phyloP scores from a whole-genome alignment of 1,139 yeast genomes.

The Fermentozyma sake region DNA sequence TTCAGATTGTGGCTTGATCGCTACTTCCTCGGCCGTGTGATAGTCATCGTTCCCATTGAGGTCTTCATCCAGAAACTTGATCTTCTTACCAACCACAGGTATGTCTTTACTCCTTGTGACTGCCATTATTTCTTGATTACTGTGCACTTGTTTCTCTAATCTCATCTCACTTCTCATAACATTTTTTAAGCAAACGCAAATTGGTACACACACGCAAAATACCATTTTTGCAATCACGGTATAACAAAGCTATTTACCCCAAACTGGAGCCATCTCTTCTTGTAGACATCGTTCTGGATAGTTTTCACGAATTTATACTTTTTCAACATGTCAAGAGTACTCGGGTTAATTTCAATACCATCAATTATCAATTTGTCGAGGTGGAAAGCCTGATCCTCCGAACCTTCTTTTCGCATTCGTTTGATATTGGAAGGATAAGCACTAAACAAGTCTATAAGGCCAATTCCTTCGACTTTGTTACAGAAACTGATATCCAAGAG shows the following conservation, averaged over 20 bases:
- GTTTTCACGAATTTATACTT: slow-evolving; percentile 16
- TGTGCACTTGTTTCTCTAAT: slow-evolving; percentile 1
- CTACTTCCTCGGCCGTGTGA: slow-evolving; percentile 17
- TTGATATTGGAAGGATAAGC: slow-evolving; percentile 10
- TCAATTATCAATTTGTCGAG: slow-evolving; percentile 26
- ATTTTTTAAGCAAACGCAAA: background rate
- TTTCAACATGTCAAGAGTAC: slow-evolving; percentile 23
- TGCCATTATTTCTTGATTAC: slow-evolving; percentile 12
- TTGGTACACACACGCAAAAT: slow-evolving; percentile 1
- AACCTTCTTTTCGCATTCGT: slow-evolving; percentile 1
- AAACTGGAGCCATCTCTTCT: slow-evolving; percentile 31
- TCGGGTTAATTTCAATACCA: slow-evolving; percentile 31
- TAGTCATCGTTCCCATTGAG: slow-evolving; percentile 9
- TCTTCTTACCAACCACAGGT: slow-evolving; percentile 11
- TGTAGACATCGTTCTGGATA: slow-evolving; percentile 23
- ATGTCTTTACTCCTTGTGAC: slow-evolving; percentile 14
- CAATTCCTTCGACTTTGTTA: slow-evolving; percentile 32
- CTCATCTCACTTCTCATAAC: slow-evolving; percentile 5
- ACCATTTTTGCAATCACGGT: slow-evolving; percentile 4
- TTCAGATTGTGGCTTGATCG: slow-evolving; percentile 8
- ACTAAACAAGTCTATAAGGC: slow-evolving; percentile 30
- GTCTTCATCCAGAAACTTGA: slow-evolving; percentile 17
- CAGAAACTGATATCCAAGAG: slow-evolving; percentile 37
- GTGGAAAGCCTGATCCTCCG: slow-evolving; percentile 6
- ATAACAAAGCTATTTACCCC: slow-evolving; percentile 29